A percentile compares a stretch with the other conserved stretches of the same genome.
Conservation (phyloP, 1,139 yeast genomes). For the Geotrichum restrictum region DNA sequence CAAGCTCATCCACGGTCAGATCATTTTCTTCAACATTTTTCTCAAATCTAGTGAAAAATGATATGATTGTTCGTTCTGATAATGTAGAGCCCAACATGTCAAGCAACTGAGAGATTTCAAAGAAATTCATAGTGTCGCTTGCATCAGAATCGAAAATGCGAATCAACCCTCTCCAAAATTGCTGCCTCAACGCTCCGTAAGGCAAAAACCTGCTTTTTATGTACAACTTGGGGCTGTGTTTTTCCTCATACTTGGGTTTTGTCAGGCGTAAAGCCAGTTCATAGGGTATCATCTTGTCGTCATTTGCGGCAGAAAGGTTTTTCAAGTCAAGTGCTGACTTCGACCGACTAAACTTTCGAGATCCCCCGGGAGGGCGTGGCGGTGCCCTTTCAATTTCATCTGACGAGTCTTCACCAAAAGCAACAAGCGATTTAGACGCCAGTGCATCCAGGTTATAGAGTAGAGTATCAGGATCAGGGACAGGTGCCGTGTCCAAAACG, state of each 20-base stretch:
- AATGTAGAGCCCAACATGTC: conserved; percentile 61
- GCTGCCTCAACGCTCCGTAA: conserved; percentile 59
- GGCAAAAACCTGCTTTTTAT: conserved; percentile 65
- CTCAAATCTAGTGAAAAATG: conserved; percentile 45
- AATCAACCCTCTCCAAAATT: conserved; percentile 66
- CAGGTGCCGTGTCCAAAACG: conserved; percentile 42
- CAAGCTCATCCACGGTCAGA: conserved; percentile 55
- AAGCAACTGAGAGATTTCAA: conserved; percentile 56
- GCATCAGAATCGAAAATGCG: conserved; percentile 51
- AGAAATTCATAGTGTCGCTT: conserved; percentile 46
- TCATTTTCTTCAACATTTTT: conserved; percentile 47
- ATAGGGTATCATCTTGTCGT: conserved; percentile 26
- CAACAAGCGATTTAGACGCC: conserved; percentile 4
- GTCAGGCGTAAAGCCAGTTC: conserved; percentile 41
- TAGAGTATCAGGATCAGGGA: conserved; percentile 34
- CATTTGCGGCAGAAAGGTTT: conserved; percentile 6
- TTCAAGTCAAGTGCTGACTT: background rate
- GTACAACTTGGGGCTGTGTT: conserved; percentile 53
- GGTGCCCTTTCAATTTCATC: background rate
- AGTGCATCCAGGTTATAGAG: conserved; percentile 31
- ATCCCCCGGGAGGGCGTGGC: background rate
- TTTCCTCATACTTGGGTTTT: conserved; percentile 36
- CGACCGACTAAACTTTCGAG: background rate
- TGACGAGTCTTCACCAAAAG: background rate
- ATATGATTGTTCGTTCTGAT: conserved; percentile 46